Evolutionary conservation across 768 basidiomycete genomes (phyloP).

Genomic region (Rhodotorula toruloides): DNA sequence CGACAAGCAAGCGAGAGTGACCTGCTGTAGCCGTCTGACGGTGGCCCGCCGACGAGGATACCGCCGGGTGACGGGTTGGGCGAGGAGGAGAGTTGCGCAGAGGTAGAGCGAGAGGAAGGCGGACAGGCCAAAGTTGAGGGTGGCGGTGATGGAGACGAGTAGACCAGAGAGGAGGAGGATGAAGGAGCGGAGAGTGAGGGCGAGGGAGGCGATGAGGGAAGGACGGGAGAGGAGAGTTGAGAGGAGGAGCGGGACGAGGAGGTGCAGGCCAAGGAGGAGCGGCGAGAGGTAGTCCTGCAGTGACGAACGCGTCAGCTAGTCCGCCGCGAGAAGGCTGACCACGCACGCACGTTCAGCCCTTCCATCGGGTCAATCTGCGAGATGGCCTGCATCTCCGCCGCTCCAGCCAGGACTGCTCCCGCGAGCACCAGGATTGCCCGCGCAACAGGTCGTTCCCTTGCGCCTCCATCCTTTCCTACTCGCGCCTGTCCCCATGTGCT

Average conservation of each 20-base stretch:
- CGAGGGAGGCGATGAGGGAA: constrained; percentile 43
- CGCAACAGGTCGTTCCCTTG: constrained; percentile 56
- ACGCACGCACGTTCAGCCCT: not conserved
- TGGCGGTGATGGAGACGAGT: constrained; percentile 73
- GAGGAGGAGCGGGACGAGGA: constrained; percentile 25
- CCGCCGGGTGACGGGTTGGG: not conserved
- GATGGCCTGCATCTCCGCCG: constrained; percentile 10
- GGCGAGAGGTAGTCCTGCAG: constrained; percentile 12
- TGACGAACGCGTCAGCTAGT: not conserved
- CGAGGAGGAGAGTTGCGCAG: constrained; percentile 59
- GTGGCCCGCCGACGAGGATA: constrained; percentile 54
- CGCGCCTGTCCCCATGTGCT: constrained; percentile 68
- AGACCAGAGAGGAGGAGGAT: constrained; percentile 80
- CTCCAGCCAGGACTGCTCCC: constrained; percentile 20
- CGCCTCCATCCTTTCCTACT: too few relatives aligned
- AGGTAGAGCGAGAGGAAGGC: constrained; percentile 62
- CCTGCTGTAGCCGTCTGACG: constrained; percentile 53
- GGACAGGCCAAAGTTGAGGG: constrained; percentile 89
- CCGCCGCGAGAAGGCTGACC: not conserved
- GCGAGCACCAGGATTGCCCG: constrained; percentile 3
- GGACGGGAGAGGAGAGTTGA: constrained; percentile 9
- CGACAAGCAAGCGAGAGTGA: constrained; percentile 47
- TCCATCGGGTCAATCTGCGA: constrained; percentile 8
- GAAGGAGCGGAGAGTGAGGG: constrained; percentile 60
- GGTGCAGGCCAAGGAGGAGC: constrained; percentile 10